These are phyloP conservation scores for Diphasiastrum complanatum DNA, from an alignment of 83 land plant species.

Conservation along the genomic window DNA sequence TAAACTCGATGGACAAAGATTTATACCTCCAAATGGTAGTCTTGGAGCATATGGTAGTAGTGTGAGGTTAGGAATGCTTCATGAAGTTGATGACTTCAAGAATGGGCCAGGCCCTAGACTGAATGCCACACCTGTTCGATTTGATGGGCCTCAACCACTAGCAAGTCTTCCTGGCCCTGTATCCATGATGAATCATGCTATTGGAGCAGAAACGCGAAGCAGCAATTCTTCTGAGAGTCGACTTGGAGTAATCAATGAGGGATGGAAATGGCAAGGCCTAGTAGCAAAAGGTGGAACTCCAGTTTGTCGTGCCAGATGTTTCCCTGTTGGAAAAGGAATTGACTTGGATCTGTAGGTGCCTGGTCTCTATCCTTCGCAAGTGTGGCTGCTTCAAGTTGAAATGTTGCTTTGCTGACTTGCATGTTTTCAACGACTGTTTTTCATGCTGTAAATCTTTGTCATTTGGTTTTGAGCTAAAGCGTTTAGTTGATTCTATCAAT, in stretches of 20 bases:
- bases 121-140: no score
- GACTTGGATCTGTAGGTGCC: constrained; percentile 48
- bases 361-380: no score
- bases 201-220: neutral
- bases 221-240: neutral
- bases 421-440: no score
- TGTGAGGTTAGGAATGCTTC: no score
- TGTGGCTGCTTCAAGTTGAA: no score
- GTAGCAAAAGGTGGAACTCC: constrained; percentile 75
- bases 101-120: no score
- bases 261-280: constrained; percentile 59
- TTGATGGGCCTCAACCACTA: no score
- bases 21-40: constrained; percentile 11
- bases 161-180: no score
- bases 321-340: constrained; percentile 55
- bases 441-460: no score
- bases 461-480: neutral
- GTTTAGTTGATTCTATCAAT: neutral
- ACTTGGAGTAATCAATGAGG: constrained; percentile 5
- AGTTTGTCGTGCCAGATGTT: constrained; percentile 62
- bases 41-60: no score
- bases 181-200: neutral
- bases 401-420: no score
- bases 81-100: no score
- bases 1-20: constrained; percentile 18